phyloP scores from a whole-genome alignment of 2,329 filamentous ascomycete genomes.

The Aspergillus sp. region DNA sequence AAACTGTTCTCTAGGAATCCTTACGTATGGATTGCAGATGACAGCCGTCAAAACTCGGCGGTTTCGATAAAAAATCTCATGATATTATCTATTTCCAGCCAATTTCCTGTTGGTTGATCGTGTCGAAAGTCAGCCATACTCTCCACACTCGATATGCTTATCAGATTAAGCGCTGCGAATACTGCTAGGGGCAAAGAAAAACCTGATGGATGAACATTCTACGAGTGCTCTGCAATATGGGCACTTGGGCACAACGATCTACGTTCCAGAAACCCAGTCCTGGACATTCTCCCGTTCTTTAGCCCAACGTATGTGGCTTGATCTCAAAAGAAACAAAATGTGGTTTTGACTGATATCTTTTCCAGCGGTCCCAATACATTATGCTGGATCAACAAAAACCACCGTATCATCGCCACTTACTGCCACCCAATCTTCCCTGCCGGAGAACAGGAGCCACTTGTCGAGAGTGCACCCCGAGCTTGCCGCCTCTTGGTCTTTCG shows the following conservation, averaged over 20 bases:
- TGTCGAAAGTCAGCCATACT: not conserved
- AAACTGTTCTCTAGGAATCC: no score
- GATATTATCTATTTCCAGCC: no score
- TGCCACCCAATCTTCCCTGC: conserved; percentile 8
- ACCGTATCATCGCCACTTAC: conserved; percentile 19
- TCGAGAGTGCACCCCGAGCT: conserved; percentile 31
- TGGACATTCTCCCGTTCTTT: conserved; percentile 47
- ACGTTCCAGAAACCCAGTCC: conserved; percentile 41
- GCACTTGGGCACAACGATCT: conserved; percentile 50
- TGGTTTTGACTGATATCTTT: conserved; percentile 1
- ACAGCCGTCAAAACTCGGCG: no score
- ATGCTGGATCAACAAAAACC: conserved; percentile 26
- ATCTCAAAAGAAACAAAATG: not conserved
- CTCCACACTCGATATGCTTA: conserved; percentile 25
- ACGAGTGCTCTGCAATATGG: conserved; percentile 52
- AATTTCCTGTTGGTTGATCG: not conserved
- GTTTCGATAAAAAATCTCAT: no score
- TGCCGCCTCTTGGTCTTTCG: conserved; percentile 26
- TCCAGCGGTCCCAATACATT: conserved; percentile 20
- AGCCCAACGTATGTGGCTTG: conserved; percentile 17
- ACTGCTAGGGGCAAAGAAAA: conserved; percentile 29
- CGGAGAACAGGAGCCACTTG: conserved; percentile 18
- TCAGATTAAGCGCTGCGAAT: conserved; percentile 15
- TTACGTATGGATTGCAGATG: conserved; percentile 1
- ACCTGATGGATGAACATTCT: conserved; percentile 54